Evolutionary conservation across 2,329 filamentous ascomycete genomes (phyloP), one percentile per base, ranked within the genome.

Genomic region (Colletotrichum limetticola): DNA sequence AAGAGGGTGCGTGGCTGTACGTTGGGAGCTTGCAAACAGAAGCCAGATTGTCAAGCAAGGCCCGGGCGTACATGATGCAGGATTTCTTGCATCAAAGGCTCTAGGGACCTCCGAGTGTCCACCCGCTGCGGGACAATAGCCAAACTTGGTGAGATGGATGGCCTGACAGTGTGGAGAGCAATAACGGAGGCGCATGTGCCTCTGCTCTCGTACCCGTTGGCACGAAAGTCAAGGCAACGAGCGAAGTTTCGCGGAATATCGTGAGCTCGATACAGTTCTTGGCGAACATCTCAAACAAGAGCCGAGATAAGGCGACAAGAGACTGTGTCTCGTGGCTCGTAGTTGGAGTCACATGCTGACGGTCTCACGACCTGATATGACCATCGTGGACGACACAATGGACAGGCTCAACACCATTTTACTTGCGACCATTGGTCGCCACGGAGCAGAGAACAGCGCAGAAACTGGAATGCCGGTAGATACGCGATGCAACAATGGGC

Each of bases 11-110:
- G 64, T 68, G 71, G 35, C 49, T 62, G 56, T 61, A 67, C 52
- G n/a, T 62, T 35, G 49, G 59, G 30, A 60, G 37, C 42, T 65
- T 66, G 63, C 70, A 71, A 68, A 57, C 14, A 42, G 66, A 70
- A 70, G 70, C 55, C 58, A 65, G 42, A 49, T 49, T 49, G 42
- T 49, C 42, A 49, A 55, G 62, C 56, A 35, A 60, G 46, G 63
- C 75, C 73, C 71, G 72, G 66, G 73, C 64, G 70, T 71, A 67
- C 64, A 75, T 75, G 66, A 71, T 74, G 74, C 74, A 75, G 69
- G 37, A 70, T 75, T 73, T 55, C 72, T 70, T 72, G 74, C 68
- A 71, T 61, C 46, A 70, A 58, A 32, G 65, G 22, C 66, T 49
- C 60, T 32, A 55, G 42, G 37, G 32, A 19, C 22, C 37, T 52